Evolutionary conservation across 2,329 filamentous ascomycete genomes (phyloP), one percentile per base, ranked within the genome.

Genomic region (Cladosporium cucumerinum): DNA sequence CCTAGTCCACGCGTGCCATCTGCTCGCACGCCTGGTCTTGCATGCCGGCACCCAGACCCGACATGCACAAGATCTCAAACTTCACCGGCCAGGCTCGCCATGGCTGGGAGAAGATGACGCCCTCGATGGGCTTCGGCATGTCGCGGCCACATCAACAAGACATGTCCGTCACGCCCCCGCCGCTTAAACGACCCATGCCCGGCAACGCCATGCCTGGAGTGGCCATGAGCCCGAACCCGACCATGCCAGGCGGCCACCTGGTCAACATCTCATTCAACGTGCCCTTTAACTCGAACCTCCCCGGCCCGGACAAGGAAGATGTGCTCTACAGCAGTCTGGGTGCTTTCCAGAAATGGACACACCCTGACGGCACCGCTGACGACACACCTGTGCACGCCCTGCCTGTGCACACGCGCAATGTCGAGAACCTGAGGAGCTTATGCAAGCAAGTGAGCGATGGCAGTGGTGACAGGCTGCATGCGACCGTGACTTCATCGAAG

Each of bases 241-340:
- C 89, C 65, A 83, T 89, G 68, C 85, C 89, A 75, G 90, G 94
- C 76, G 90, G 94, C 76, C 84, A 89, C 61, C 88, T 87, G 70
- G 91, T 98, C 78, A 92, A 96, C 79, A 89, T 97, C 77, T 94
- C 92, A 69, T 98, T 99, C 87, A 98, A 97, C 77, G 90, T 99
- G 57, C 95, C 95, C 67, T 97, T 98, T 80, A 89, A 93, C 71
- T 96, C 92, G 69, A 94, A 94, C 73, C 87, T 99, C 67, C 87
- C 91, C 68, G 95, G 95, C 36, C 95, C 95, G 69, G 93, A 98
- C 74, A 90, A 90, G 71, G 93, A 97, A 78, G 93, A 98, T 78
- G 92, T 99, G 73, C 86, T 98, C 67, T 94, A 97, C 80, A 93
- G 94, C 69, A 97, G 91, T 69, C 87, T 88, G 65, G 91, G 92